These are phyloP conservation scores for Lippia alba DNA, from an alignment of 305 asterid species.

Conservation along the genomic window DNA sequence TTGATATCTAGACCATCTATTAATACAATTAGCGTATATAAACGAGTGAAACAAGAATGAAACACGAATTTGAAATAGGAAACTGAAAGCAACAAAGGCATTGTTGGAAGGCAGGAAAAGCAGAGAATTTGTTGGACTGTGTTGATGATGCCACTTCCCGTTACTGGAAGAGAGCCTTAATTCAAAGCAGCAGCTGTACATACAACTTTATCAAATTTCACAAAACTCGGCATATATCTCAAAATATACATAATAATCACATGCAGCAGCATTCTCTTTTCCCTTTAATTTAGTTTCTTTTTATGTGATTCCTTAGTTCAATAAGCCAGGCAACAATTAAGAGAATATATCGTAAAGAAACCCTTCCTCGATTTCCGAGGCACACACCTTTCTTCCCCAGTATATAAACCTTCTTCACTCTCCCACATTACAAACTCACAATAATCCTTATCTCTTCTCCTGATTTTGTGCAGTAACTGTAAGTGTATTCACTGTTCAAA, in stretches of 20 bases:
- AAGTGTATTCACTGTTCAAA: conserved; percentile 1
- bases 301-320: conserved; percentile 57
- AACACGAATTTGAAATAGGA: no score
- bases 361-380: conserved; percentile 60
- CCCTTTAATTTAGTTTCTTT: conserved; percentile 32
- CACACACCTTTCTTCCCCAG: conserved; percentile 25
- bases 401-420: conserved; percentile 60
- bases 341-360: conserved; percentile 28
- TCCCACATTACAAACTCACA: conserved; percentile 30
- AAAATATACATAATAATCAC: conserved; percentile 26
- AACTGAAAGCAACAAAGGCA: no score
- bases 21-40: no score
- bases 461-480: background rate
- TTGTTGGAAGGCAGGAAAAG: conserved; percentile 38
- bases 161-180: conserved; percentile 52
- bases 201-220: conserved; percentile 69
- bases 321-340: no score
- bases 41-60: no score
- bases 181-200: conserved; percentile 50
- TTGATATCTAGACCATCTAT: no score
- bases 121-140: conserved; percentile 54
- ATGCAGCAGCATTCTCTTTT: conserved; percentile 33
- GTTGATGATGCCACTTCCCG: no score
- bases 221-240: conserved; percentile 47
- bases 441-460: background rate